These are phyloP conservation scores for Chaetomium sp. DNA, from an alignment of 2,329 filamentous ascomycete genomes.

Conservation along the genomic window DNA sequence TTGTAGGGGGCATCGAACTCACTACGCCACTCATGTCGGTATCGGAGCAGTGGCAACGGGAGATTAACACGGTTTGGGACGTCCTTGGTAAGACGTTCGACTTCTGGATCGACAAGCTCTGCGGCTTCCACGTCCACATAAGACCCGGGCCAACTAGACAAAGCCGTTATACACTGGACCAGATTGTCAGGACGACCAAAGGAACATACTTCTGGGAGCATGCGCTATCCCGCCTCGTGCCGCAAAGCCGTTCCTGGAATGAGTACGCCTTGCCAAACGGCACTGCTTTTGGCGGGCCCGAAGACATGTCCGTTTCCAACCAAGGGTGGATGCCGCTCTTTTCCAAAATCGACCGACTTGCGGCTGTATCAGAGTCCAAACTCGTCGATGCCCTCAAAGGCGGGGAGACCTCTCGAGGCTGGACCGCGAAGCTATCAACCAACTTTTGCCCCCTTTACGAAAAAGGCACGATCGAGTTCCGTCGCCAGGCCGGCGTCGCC, in stretches of 20 bases:
- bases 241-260: background rate
- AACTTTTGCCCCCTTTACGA: background rate
- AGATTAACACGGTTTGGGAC: background rate
- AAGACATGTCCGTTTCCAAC: background rate
- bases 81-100: background rate
- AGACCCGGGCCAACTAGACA: background rate
- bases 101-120: background rate
- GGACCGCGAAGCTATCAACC: background rate
- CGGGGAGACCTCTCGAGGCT: background rate
- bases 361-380: no score
- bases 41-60: background rate
- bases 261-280: background rate
- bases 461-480: background rate
- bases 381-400: background rate
- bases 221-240: background rate
- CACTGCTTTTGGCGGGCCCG: background rate
- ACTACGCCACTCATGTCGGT: background rate
- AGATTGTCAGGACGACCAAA: background rate
- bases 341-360: background rate
- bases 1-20: slow-evolving; percentile 1
- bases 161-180: background rate
- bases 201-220: background rate
- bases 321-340: background rate
- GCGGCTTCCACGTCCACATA: background rate
- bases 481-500: background rate